Evolutionary conservation across 2,329 filamentous ascomycete genomes (phyloP), one percentile per base, ranked within the genome.

Genomic region (Fulvia fulva): DNA sequence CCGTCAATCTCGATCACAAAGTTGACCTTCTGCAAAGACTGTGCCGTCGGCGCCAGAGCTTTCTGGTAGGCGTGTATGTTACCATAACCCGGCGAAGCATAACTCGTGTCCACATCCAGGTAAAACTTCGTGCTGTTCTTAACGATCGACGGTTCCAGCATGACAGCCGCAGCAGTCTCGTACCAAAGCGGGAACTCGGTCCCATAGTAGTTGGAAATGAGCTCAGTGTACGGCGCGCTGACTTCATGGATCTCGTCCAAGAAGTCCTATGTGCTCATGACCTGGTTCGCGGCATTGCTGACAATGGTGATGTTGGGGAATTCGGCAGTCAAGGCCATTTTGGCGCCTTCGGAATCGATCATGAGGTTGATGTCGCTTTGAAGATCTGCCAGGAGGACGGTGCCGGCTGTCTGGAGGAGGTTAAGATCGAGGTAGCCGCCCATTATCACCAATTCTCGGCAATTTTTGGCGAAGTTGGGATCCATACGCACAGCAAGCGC

Each of bases 381-480:
- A n/a, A 65, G 59, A 50, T 68, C 59, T 30, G 63, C 61, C 4
- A 68, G 67, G 23, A 67, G 59, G n/a, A 65, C 62, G 26, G 62
- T 60, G 28, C 68, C 68, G 3, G 67, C 68, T 25, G 60, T 70
- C 69, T 69, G 9, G 1, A 70, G 59, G 12, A 70, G 56, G 56
- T 70, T 69, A 11, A 73, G 68, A 64, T 81, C 79, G 22, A 81
- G 64, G 63, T 78, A 81, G 1, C 79, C 78, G 54, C 80, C 79
- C 78, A 81, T 82, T 53, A 81, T 73, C 25, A 80, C 71, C 3
- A 81, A 69, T 28, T 77, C 76, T 78, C 79, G 5, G 77, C 73
- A 50, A 77, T 66, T 50, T 23, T 70, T 71, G 1, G 79, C 78
- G 63, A 81, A 81, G 11, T 71, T 67, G 2, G 77, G 69, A 65